phyloP scores from a whole-genome alignment of 371 early-diverging fungal species.

The Syncephalis fuscata region DNA sequence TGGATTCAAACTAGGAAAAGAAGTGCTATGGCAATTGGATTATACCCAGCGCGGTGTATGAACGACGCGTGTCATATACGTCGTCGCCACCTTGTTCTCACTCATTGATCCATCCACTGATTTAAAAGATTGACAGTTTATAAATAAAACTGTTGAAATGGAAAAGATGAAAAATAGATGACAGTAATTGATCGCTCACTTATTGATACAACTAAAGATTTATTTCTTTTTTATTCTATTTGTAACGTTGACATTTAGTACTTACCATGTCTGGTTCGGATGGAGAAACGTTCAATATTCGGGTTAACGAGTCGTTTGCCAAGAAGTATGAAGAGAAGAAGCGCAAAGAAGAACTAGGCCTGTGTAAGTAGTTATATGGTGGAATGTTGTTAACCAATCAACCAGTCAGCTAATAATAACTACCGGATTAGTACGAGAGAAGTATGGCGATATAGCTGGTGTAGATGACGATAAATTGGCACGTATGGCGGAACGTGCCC shows the following conservation, averaged over 20 bases:
- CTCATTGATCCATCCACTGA: too few species aligned
- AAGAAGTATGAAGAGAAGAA: slow-evolving; percentile 38
- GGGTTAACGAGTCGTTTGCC: slow-evolving; percentile 42
- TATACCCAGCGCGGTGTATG: too few species aligned
- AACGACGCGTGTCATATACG: too few species aligned
- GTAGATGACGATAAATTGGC: slow-evolving; percentile 13
- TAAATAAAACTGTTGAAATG: too few species aligned
- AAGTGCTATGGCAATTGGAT: too few species aligned
- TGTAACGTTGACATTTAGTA: too few species aligned
- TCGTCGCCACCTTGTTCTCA: too few species aligned
- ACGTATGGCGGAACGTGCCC: slow-evolving; percentile 19
- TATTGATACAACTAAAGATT: background rate
- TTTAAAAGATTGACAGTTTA: too few species aligned
- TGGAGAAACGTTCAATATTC: slow-evolving; percentile 13
- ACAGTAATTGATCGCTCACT: too few species aligned
- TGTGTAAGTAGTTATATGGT: slow-evolving; percentile 19
- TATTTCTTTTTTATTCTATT: too few species aligned
- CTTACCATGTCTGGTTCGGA: slow-evolving; percentile 2
- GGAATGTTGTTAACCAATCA: background rate
- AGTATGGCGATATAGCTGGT: slow-evolving; percentile 19
- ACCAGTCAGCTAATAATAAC: background rate
- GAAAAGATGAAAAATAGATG: too few species aligned
- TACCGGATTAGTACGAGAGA: slow-evolving; percentile 25
- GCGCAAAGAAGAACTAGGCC: slow-evolving; percentile 37
- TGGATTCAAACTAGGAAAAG: too few species aligned